These are phyloP conservation scores for Nicotiana attenuata DNA, from an alignment of 257 asterid species.

Conservation along the genomic window DNA sequence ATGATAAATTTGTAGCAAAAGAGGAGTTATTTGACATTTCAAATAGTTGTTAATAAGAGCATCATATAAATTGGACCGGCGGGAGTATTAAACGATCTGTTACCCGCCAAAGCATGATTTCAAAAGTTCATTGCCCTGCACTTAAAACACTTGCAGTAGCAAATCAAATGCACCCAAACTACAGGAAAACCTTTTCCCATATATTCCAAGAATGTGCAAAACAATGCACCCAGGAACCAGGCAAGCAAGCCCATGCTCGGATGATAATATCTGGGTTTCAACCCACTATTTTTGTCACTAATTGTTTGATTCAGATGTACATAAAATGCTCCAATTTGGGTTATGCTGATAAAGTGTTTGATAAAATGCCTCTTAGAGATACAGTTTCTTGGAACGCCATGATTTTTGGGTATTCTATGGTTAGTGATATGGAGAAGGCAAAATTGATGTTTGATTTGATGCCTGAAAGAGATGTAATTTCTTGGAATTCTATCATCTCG, in stretches of 20 bases:
- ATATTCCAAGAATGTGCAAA: slow-evolving; percentile 66
- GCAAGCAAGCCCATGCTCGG: slow-evolving; percentile 69
- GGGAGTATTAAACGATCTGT: too few species aligned
- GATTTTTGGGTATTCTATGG: slow-evolving; percentile 52
- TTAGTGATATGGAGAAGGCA: slow-evolving; percentile 41
- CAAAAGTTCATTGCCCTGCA: slow-evolving; percentile 19
- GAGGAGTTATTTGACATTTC: too few species aligned
- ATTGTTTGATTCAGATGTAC: slow-evolving; percentile 67
- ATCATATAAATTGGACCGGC: too few species aligned
- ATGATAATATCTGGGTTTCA: slow-evolving; percentile 63
- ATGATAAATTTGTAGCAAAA: too few species aligned
- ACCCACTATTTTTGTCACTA: slow-evolving; percentile 68
- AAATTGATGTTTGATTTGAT: slow-evolving; percentile 41
- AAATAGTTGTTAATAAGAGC: too few species aligned
- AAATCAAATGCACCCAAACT: slow-evolving; percentile 15
- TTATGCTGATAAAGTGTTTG: slow-evolving; percentile 61
- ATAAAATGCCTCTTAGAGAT: slow-evolving; percentile 60
- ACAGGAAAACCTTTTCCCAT: slow-evolving; percentile 53
- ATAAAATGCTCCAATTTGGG: slow-evolving; percentile 42
- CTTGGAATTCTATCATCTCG: slow-evolving; percentile 85
- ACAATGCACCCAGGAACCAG: slow-evolving; percentile 39
- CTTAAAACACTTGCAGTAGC: slow-evolving; percentile 22
- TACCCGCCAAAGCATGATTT: slow-evolving; percentile 48
- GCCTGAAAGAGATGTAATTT: slow-evolving; percentile 71
- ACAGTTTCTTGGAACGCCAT: slow-evolving; percentile 67